A percentile compares a stretch with the other conserved stretches of the same genome.
Evolutionary conservation across 1,284 basidiomycete genomes (phyloP).

Genomic region (Ustilago hordei): DNA sequence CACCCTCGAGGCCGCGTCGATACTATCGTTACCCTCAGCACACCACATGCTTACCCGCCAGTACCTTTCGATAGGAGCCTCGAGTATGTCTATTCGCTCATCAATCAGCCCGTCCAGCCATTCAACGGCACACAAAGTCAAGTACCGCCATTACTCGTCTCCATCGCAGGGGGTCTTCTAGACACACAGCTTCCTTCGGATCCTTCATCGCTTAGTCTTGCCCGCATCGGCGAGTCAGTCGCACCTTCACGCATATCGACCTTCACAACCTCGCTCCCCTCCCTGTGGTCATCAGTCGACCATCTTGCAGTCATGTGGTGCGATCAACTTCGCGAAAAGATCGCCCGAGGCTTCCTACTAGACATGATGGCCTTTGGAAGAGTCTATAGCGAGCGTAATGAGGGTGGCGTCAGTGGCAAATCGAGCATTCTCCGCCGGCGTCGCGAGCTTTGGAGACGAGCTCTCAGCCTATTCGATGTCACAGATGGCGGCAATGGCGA

Average conservation of each 20-base stretch:
- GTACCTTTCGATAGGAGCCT: constrained; percentile 86
- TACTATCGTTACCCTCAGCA: constrained; percentile 91
- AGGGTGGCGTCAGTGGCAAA: constrained; percentile 23
- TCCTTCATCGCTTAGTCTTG: constrained; percentile 78
- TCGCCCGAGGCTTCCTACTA: constrained; percentile 74
- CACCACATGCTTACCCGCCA: constrained; percentile 89
- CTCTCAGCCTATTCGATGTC: constrained; percentile 43
- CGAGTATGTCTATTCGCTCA: constrained; percentile 77
- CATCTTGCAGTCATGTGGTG: constrained; percentile 99
- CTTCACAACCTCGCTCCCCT: constrained; percentile 87
- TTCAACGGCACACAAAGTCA: not conserved
- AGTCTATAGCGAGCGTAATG: constrained; percentile 30
- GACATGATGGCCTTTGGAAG: constrained; percentile 51
- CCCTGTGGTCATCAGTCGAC: constrained; percentile 93
- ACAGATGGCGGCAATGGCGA: constrained; percentile 43
- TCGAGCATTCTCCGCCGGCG: constrained; percentile 34
- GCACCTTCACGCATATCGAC: constrained; percentile 69
- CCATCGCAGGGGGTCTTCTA: constrained; percentile 89
- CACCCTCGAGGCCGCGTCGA: constrained; percentile 73
- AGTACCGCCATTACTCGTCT: constrained; percentile 76
- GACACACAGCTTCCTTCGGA: constrained; percentile 95
- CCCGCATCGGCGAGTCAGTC: constrained; percentile 27
- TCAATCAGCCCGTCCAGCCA: constrained; percentile 57
- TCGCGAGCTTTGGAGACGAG: constrained; percentile 54
- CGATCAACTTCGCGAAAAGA: constrained; percentile 89